Conservation (phyloP, 2,329 filamentous ascomycete species). For the Botrytis hyacinthi region DNA sequence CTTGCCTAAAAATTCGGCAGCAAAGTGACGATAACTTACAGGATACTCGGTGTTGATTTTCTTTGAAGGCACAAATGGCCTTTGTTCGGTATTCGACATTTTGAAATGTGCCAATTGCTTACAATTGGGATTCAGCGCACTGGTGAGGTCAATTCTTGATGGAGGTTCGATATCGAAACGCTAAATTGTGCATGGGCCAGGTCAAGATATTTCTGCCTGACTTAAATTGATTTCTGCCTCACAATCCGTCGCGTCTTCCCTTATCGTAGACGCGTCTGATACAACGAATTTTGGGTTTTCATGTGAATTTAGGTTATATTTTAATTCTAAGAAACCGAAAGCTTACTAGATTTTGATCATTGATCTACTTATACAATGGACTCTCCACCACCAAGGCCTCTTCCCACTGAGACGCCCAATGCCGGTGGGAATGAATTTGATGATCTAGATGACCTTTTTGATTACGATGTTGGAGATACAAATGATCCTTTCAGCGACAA, state of each 20-base stretch:
- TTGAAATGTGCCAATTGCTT: conserved; percentile 37
- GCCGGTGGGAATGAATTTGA: conserved; percentile 52
- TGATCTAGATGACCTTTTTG: conserved; percentile 57
- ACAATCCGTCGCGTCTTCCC: conserved; percentile 19
- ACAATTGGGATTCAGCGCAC: conserved; percentile 21
- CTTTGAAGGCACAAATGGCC: conserved; percentile 70
- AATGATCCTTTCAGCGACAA: conserved; percentile 36
- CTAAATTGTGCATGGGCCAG: conserved; percentile 17
- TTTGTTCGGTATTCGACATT: conserved; percentile 41
- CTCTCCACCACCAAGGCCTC: conserved; percentile 8
- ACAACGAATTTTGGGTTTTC: background rate
- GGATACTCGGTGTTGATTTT: conserved; percentile 80
- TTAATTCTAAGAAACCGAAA: background rate
- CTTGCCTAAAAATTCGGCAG: background rate
- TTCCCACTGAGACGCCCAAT: conserved; percentile 33
- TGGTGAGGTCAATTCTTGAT: conserved; percentile 19
- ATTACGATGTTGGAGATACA: conserved; percentile 63
- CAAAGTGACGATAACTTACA: conserved; percentile 53
- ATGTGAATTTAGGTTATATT: background rate
- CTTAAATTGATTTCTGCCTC: conserved; percentile 18
- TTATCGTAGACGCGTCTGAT: conserved; percentile 8
- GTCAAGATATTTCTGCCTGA: background rate
- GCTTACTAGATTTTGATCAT: background rate
- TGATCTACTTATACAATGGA: background rate
- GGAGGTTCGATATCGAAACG: conserved; percentile 22